Evolutionary conservation across 163 green algal species (phyloP), one percentile per base, ranked within the genome.

Genomic region (Scenedesmus sp.): DNA sequence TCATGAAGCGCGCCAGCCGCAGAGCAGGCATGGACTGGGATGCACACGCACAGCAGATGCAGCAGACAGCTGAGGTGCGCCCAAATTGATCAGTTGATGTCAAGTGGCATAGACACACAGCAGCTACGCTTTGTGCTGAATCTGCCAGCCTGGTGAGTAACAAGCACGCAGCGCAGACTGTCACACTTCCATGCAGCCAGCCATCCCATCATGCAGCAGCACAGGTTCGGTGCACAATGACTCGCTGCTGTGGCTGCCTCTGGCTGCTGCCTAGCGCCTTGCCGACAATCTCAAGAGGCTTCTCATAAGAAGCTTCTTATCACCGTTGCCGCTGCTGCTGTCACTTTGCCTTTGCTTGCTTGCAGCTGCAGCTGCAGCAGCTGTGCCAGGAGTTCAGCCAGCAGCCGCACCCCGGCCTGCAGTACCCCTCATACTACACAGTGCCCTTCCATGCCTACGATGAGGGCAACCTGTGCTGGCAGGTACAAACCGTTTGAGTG

Each of bases 371-470:
- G 85, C 85, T 82, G 64, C 64, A 89, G 62, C 85, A 82, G 85
- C 62, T 82, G 85, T n/a, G 7, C 4, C 2, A 82, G 4, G 34
- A 89, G 62, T 82, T 82, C 26, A 46, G 18, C 34, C 18, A n/a
- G 82, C 82, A 73, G 55, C 82, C 55, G 82, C 15, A 54, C 23
- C 26, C 84, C 15, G 46, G 76, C 77, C 9, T 92, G 56, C 62
- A 87, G 26, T 98, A 97, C 92, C 96, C 96, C 0, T 46, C 73
- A 67, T 98, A 98, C 93, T 98, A 97, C 94, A 94, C 93, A 6
- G 76, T 94, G 87, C 94, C 96, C 20, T 99, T 99, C 93, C 97
- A 99, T 92, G 95, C 93, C 12, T 98, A 98, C 89, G 90, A 95
- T 1, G 90, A 97, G 15, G 96, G 96, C 54, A 98, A 98, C 92